Evolutionary conservation across 371 early-diverging fungal species (phyloP), one percentile per base, ranked within the genome.

Genomic region (Syncephalis plumigaleata): DNA sequence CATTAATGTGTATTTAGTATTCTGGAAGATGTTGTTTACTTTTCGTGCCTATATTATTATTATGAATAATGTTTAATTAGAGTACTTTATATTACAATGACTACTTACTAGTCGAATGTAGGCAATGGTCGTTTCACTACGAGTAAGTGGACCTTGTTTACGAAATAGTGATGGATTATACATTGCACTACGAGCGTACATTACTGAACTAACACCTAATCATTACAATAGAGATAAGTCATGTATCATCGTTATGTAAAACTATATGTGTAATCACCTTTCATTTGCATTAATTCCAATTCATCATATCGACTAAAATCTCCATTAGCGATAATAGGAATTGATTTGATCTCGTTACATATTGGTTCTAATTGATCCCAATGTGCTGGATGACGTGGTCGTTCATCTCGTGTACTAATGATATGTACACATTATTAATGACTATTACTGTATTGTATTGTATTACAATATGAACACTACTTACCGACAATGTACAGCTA

Each of bases 251-350:
- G 26, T 8, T n/a, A 9, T 39, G 23, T 15, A 22, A 3, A 40
- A 8, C 2, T 21, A 9, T 17, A 24, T 24, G 15, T 5, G 8
- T 3, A 42, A 57, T 47, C 53, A 64, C 76, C 57, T 27, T 77
- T 72, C 9, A 64, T 36, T 23, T 68, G 61, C 47, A 80, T 66
- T 44, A 60, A 60, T 25, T 65, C 58, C 42, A 84, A 63, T 54
- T 90, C 82, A 2, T 62, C 61, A 25, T 63, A 65, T 21, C 61
- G 55, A 44, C 64, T 81, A 2, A 94, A 60, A 63, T 96, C 97
- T 2, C 97, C 97, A 59, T 96, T 96, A 1, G 87, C 87, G 46
- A 91, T 81, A 15, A 96, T 73, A 0, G 92, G 97, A 44, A 91
- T 78, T 16, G 54, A 62, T 2, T 85, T 60, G 3, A 69, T 69